These are phyloP conservation scores for Psidium friedrichsthalianum DNA, from an alignment of 345 rosid species.

Conservation along the genomic window DNA sequence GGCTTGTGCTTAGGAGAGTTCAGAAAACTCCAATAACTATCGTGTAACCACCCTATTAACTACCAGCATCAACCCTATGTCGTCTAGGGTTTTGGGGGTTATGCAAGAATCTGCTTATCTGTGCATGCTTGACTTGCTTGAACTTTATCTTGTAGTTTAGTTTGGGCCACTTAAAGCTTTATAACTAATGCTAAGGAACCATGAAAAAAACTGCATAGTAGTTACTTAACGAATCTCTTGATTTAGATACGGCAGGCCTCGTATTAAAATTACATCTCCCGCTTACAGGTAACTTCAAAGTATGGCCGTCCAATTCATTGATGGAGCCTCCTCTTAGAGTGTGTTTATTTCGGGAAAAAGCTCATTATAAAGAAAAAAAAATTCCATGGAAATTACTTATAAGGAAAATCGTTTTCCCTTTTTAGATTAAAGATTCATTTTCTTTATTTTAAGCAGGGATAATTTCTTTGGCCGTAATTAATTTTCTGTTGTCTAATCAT, in stretches of 20 bases:
- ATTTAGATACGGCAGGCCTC: background rate
- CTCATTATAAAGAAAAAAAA: background rate
- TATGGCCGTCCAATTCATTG: background rate
- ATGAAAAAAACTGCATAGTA: background rate
- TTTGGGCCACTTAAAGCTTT: background rate
- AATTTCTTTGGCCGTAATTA: background rate
- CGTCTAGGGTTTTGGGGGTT: background rate
- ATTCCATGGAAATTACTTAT: rapidly evolving
- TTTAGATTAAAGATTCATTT: background rate
- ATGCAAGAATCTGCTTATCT: background rate
- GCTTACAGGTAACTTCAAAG: background rate
- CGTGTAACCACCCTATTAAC: background rate
- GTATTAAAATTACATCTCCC: background rate
- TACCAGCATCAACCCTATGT: background rate
- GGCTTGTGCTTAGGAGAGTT: background rate
- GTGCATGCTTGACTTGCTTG: background rate
- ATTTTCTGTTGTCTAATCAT: background rate
- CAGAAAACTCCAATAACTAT: background rate
- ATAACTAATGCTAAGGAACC: background rate
- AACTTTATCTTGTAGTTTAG: background rate
- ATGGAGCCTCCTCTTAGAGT: background rate
- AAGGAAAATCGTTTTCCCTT: background rate
- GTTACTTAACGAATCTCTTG: background rate
- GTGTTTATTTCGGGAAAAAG: background rate
- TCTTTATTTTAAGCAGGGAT: background rate